A percentile compares a stretch with the other conserved stretches of the same genome.
Evolutionary conservation across 1,139 yeast species (phyloP).

Genomic region (Lodderomyces elongisporus): DNA sequence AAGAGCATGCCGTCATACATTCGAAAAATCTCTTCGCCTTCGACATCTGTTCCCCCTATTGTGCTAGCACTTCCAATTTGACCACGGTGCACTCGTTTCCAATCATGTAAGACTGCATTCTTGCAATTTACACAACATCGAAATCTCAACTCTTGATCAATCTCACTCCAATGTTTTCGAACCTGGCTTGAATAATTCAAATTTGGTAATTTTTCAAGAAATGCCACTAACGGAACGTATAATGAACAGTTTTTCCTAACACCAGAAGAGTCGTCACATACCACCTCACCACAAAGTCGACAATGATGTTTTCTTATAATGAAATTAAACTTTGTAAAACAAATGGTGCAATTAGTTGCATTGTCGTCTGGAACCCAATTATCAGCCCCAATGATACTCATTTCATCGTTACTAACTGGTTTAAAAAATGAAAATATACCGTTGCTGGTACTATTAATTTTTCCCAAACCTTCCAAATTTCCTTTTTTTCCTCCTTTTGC

Average conservation of each 20-base stretch:
- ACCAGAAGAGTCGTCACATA: conserved; percentile 61
- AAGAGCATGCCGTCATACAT: conserved; percentile 30
- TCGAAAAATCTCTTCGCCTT: conserved; percentile 19
- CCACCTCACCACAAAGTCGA: conserved; percentile 74
- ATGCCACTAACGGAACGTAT: conserved; percentile 53
- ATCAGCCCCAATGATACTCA: conserved; percentile 35
- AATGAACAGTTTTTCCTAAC: conserved; percentile 55
- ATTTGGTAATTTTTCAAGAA: conserved; percentile 38
- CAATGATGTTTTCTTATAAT: conserved; percentile 81
- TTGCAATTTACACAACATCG: conserved; percentile 72
- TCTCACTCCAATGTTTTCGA: conserved; percentile 10
- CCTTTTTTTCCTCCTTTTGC: neutral
- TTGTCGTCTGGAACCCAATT: conserved; percentile 64
- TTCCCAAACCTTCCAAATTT: neutral
- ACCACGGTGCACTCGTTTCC: conserved; percentile 36
- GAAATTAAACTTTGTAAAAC: conserved; percentile 53
- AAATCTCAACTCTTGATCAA: conserved; percentile 13
- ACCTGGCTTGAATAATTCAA: conserved; percentile 35
- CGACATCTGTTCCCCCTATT: conserved; percentile 4
- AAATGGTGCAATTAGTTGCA: conserved; percentile 56
- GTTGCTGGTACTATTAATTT: too few relatives aligned
- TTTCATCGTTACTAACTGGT: conserved; percentile 33
- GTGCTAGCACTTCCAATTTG: too few relatives aligned
- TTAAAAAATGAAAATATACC: conserved; percentile 2
- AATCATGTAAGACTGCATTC: conserved; percentile 51